phyloP scores from a whole-genome alignment of 2,329 filamentous ascomycete species.

The Aureobasidium lini region DNA sequence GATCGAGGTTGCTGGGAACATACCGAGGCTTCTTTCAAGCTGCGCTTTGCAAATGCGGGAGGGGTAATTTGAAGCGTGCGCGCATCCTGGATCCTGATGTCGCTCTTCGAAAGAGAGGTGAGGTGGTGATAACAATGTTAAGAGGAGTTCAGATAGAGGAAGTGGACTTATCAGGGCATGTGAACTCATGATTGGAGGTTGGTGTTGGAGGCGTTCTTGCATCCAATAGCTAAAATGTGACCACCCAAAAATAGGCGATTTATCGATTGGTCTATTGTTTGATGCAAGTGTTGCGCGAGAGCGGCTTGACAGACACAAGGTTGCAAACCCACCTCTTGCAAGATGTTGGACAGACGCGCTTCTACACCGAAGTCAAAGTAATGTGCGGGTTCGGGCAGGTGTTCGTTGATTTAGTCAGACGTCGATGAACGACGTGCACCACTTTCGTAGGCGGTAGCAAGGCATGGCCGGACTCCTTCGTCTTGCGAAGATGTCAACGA shows the following conservation, averaged over 20 bases:
- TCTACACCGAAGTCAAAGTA: background rate
- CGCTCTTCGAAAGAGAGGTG: background rate
- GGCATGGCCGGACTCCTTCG: background rate
- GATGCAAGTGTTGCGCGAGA: background rate
- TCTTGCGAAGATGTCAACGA: background rate
- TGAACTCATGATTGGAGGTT: background rate
- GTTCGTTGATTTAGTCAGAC: background rate
- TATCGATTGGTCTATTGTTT: background rate
- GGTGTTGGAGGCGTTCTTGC: slow-evolving; percentile 1
- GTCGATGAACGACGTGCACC: background rate
- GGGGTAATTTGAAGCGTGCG: no score
- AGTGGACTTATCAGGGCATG: background rate
- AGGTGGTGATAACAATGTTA: background rate
- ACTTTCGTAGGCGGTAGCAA: background rate
- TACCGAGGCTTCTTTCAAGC: background rate
- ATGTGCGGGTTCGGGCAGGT: background rate
- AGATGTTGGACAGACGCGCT: background rate
- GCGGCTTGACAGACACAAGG: background rate
- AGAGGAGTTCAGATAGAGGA: background rate
- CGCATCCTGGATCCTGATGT: background rate
- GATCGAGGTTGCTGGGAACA: background rate
- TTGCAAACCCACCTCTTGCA: background rate
- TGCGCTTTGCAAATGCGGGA: no score
- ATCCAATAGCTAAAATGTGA: background rate
- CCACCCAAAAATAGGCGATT: background rate